phyloP scores from a whole-genome alignment of 768 basidiomycete genomes.

The Gelatoporia subvermispora region DNA sequence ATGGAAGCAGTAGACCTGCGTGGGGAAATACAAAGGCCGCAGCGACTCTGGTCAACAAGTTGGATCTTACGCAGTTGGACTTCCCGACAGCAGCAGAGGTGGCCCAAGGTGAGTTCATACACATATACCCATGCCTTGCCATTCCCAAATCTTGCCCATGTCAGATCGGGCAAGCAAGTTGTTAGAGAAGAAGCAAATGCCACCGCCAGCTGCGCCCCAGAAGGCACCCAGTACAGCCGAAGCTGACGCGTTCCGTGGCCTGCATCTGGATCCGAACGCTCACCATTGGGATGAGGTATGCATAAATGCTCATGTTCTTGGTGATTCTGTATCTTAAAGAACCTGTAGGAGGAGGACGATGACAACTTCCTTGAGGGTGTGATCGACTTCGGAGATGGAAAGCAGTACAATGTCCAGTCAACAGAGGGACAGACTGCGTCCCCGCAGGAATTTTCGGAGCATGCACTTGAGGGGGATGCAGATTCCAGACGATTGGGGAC shows the following conservation, averaged over 20 bases:
- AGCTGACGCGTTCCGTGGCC: constrained; percentile 90
- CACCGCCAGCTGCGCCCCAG: constrained; percentile 47
- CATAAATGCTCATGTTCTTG: constrained; percentile 3
- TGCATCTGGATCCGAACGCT: constrained; percentile 88
- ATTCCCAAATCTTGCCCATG: neutral
- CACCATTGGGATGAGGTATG: constrained; percentile 98
- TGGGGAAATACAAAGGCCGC: constrained; percentile 63
- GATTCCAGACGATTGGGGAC: constrained; percentile 1
- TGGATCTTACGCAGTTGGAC: constrained; percentile 52
- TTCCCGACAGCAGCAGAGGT: constrained; percentile 98
- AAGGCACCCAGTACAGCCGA: constrained; percentile 72
- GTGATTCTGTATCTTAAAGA: neutral
- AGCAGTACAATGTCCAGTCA: constrained; percentile 79
- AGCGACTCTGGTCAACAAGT: constrained; percentile 25
- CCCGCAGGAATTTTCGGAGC: constrained; percentile 11
- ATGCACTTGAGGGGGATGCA: neutral
- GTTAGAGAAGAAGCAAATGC: constrained; percentile 35
- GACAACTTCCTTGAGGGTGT: constrained; percentile 85
- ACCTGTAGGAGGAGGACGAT: constrained; percentile 75
- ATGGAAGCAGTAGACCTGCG: constrained; percentile 44
- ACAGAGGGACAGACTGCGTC: constrained; percentile 30
- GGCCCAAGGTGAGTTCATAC: constrained; percentile 59
- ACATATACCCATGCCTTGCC: neutral
- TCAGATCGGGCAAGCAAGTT: constrained; percentile 16
- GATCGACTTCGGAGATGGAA: constrained; percentile 94